Percentiles rank a stretch among this genome's conserved stretches.
Conservation (phyloP, 768 basidiomycete genomes). For the Lentinus brumalis region DNA sequence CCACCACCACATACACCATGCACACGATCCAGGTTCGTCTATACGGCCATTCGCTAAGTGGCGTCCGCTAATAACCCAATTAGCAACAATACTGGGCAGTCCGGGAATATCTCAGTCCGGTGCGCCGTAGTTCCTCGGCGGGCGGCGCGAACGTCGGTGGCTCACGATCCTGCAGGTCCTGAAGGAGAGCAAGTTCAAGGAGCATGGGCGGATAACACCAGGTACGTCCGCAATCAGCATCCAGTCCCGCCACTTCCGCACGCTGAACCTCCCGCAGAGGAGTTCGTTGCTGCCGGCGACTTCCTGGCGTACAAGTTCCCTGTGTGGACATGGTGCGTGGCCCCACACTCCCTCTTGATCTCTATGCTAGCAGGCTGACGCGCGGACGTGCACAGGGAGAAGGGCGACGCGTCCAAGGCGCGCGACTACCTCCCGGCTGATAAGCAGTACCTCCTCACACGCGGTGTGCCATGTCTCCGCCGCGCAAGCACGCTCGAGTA, state of each 20-base stretch:
- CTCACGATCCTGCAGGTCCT: slow-evolving; percentile 64
- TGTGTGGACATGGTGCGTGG: slow-evolving; percentile 90
- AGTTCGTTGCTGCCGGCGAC: slow-evolving; percentile 97
- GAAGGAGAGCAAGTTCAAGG: slow-evolving; percentile 98
- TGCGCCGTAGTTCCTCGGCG: slow-evolving; percentile 42
- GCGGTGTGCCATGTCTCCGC: slow-evolving; percentile 95
- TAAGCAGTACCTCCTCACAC: slow-evolving; percentile 95
- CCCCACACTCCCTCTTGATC: neutral
- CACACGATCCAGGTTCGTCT: slow-evolving; percentile 48
- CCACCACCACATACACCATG: slow-evolving; percentile 34
- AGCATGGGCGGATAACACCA: slow-evolving; percentile 94
- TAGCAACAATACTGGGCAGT: slow-evolving; percentile 94
- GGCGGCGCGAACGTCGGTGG: slow-evolving; percentile 33
- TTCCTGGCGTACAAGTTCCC: slow-evolving; percentile 98
- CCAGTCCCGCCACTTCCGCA: neutral
- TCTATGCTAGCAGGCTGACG: slow-evolving; percentile 4
- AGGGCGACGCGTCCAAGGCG: slow-evolving; percentile 81
- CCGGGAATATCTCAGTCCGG: slow-evolving; percentile 91
- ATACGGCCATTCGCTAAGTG: neutral
- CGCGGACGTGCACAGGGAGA: slow-evolving; percentile 66
- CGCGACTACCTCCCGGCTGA: slow-evolving; percentile 93
- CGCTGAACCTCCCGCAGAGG: slow-evolving; percentile 57
- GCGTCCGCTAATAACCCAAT: neutral
- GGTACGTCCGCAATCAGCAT: slow-evolving; percentile 49
- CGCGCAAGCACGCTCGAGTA: slow-evolving; percentile 91